Evolutionary conservation across 129 eudicot species (phyloP).

Genomic region (Tagetes erecta): DNA sequence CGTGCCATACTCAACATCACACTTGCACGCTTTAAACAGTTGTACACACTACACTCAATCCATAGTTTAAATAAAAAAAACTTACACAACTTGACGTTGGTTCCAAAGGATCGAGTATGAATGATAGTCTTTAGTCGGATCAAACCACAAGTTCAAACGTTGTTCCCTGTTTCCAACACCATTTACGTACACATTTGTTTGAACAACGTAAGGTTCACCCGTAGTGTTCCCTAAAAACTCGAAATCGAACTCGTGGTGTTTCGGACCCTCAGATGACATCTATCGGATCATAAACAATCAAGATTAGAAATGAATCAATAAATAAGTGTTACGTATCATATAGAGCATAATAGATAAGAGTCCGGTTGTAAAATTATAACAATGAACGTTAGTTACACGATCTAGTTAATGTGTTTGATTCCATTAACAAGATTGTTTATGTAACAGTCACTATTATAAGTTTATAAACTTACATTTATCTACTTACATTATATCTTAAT

Average conservation of each 20-base stretch:
- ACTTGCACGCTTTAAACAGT: background rate
- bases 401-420: too few relatives aligned
- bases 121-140: slow-evolving; percentile 87
- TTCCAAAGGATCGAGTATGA: slow-evolving; percentile 79
- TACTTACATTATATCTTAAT: too few relatives aligned
- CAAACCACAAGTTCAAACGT: slow-evolving; percentile 88
- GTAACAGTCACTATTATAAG: too few relatives aligned
- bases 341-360: too few relatives aligned
- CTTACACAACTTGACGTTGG: slow-evolving; percentile 97
- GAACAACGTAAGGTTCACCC: slow-evolving; percentile 89
- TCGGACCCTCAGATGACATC: slow-evolving; percentile 97
- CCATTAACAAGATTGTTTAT: too few relatives aligned
- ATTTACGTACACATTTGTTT: slow-evolving; percentile 88
- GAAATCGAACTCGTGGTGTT: slow-evolving; percentile 88
- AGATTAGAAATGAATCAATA: background rate
- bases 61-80: background rate
- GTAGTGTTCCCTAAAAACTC: slow-evolving; percentile 88
- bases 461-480: too few relatives aligned
- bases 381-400: too few relatives aligned
- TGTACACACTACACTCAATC: slow-evolving; percentile 2
- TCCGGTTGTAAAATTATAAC: too few relatives aligned
- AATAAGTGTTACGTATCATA: background rate
- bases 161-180: slow-evolving; percentile 97
- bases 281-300: slow-evolving; percentile 13
- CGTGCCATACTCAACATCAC: background rate